Evolutionary conservation across 2,329 filamentous ascomycete genomes (phyloP), one percentile per base, ranked within the genome.

Genomic region (Fusarium azukiicola): DNA sequence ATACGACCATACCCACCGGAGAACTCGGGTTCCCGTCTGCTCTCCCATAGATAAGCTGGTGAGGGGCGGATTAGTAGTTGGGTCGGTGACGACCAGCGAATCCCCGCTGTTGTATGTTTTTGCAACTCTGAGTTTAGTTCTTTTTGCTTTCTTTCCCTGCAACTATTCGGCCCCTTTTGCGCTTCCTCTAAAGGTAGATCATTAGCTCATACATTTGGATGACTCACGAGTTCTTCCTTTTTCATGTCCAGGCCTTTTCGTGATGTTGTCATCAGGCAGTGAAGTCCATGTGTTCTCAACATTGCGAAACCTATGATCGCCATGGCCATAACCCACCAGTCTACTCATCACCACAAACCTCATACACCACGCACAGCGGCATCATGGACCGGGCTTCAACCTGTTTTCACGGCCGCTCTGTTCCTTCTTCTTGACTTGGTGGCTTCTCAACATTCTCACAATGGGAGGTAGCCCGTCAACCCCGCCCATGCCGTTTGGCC

Each of bases 21-120:
- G 50, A 54, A 54, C 50, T 54, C 50, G 50, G 50, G 50, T 21
- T 36, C 50, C 50, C 50, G 50, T 54, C 50, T 16, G 50, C 50
- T 54, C 50, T 54, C 50, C 50, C 50, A 54, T 54, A 54, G 50
- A 54, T 54, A 54, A 54, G 50, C 50, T 27, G 50, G 27, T 54
- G 50, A 54, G 50, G 50, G 50, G 50, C 27, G 50, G 50, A 54
- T 54, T 54, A 54, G 50, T 54, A 54, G 50, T 54, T 54, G 50
- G 50, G 50, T 54, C 50, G 50, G 50, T 54, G 50, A 54, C 50
- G 50, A 54, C 50, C 50, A 54, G 50, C 50, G 50, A 54, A 54
- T 54, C 27, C 54, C 54, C 54, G 54, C 54, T 58, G 54, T 46
- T 46, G 44, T 44, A 44, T 44, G 42, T 44, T 58, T 58, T 54